Evolutionary conservation across 2,329 filamentous ascomycete genomes (phyloP), one percentile per base, ranked within the genome.

Genomic region (Pseudogymnoascus sp.): DNA sequence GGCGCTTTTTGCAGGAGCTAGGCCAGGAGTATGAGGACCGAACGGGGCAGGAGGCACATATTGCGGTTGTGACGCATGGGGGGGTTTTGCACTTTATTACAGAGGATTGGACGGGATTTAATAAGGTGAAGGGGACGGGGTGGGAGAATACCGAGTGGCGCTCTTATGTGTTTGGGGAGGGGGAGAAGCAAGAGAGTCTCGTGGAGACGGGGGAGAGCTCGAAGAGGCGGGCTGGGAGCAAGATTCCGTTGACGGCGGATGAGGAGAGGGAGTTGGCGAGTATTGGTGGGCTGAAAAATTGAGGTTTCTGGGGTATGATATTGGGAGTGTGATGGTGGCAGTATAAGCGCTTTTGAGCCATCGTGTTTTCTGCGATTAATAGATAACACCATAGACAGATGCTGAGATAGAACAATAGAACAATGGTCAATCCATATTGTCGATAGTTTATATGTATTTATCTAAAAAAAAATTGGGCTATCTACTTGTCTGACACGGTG

Each of bases 21-120:
- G 70, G 62, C 1, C 5, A 49, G 1, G 14, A 37, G 16, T 16
- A 43, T 23, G 9, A 28, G 28, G 12, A 1, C 34, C 63, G 40
- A 11, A 40, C 77, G 76, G 68, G 70, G 67, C 8, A 70, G 69
- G 86, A 89, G 69, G 79, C 77, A 3, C 83, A 93, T 68, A 83
- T 96, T 28, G 85, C 88, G 0, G 80, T 92, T 1, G 90, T 96
- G 6, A 88, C 90, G 2, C 92, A 96, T 70, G 92, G 92, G 1
- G 90, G 89, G 0, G 89, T 93, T 69, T 73, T 96, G 69, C 92
- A 96, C 74, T 96, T 91, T 70, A 77, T 96, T 66, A 95, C 90
- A 0, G 84, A 92, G 68, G 91, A 96, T 70, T 96, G 87, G 85
- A 79, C 85, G 62, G 88, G 86, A 2, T 62, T 65, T 28, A 65